Percentiles rank a stretch among this genome's conserved stretches.
phyloP scores from a whole-genome alignment of 257 asterid species.

The Solanum boliviense region DNA sequence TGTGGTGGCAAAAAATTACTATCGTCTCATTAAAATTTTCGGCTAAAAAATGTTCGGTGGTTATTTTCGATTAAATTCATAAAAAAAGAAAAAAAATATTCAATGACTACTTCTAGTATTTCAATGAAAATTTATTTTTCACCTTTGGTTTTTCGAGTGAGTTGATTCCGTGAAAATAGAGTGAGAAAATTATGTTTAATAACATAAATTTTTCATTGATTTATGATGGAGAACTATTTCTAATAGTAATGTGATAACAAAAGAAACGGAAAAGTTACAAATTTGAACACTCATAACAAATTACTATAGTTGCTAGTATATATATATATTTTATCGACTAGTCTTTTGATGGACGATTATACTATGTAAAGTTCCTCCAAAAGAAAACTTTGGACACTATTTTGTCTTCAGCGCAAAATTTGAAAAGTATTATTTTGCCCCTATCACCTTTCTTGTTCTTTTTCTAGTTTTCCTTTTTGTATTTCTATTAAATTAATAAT shows the following conservation, averaged over 20 bases:
- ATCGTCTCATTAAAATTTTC: too few relatives aligned
- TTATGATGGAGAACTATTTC: background rate
- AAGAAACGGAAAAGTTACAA: too few relatives aligned
- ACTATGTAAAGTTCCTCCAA: background rate
- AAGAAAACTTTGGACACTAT: background rate
- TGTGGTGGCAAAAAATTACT: too few relatives aligned
- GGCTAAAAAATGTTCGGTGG: too few relatives aligned
- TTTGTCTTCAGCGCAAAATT: background rate
- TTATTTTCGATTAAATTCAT: too few relatives aligned
- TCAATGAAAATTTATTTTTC: too few relatives aligned
- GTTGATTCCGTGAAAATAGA: too few relatives aligned
- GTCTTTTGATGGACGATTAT: background rate
- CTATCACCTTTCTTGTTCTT: background rate
- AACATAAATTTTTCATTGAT: background rate
- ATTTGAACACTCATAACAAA: too few relatives aligned
- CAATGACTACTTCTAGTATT: background rate
- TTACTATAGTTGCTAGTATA: background rate
- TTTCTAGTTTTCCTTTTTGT: background rate
- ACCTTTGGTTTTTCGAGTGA: accelerated
- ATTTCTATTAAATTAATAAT: background rate
- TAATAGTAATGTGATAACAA: too few relatives aligned
- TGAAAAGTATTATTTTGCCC: background rate
- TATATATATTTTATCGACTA: background rate
- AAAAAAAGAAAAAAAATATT: too few relatives aligned
- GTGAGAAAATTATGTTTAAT: too few relatives aligned